These are phyloP conservation scores for Calonectria hawksworthii DNA, from an alignment of 2,329 filamentous ascomycete genomes.

Conservation along the genomic window DNA sequence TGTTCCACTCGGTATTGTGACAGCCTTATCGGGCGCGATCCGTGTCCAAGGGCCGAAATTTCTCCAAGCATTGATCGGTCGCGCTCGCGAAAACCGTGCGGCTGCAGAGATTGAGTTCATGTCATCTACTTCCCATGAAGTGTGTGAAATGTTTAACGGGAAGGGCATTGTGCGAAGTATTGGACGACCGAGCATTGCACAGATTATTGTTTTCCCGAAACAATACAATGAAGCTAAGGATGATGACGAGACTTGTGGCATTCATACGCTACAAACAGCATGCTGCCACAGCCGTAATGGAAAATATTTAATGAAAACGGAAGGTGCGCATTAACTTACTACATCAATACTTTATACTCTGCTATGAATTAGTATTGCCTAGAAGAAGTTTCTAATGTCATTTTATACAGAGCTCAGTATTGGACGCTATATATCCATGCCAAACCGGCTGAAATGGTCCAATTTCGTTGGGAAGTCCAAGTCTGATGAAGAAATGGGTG, in stretches of 20 bases:
- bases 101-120: constrained; percentile 46
- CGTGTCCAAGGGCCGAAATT: constrained; percentile 37
- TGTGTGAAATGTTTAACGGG: constrained; percentile 47
- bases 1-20: constrained; percentile 47
- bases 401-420: too few species aligned
- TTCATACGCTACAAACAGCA: not conserved
- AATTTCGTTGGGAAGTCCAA: too few species aligned
- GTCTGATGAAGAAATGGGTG: too few species aligned
- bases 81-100: constrained; percentile 40
- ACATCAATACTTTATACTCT: too few species aligned
- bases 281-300: too few species aligned
- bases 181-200: not conserved
- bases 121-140: constrained; percentile 44
- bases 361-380: too few species aligned
- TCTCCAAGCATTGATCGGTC: constrained; percentile 43
- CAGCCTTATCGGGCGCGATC: constrained; percentile 41
- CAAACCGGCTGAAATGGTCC: too few species aligned
- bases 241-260: not conserved
- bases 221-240: too few species aligned
- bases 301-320: too few species aligned
- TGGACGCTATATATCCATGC: too few species aligned
- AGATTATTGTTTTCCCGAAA: constrained; percentile 11
- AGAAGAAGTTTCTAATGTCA: too few species aligned
- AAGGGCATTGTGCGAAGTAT: constrained; percentile 10
- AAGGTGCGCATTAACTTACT: too few species aligned